Base-by-base conservation (phyloP, 2,329 filamentous ascomycete genomes). In the Penicillium vulpinum region DNA sequence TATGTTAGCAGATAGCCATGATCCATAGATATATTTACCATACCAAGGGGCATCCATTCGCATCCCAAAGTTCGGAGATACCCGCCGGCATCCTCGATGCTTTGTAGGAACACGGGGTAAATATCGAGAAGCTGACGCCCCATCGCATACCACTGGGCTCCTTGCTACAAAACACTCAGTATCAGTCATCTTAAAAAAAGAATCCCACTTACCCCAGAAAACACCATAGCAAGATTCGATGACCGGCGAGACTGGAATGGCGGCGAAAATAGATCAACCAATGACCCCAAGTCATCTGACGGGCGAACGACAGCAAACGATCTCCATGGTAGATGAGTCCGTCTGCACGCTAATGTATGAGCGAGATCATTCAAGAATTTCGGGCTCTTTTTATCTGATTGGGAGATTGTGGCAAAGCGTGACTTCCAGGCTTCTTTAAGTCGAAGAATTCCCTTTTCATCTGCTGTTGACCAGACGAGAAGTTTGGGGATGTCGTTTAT, bases 81-180 rank as follows among this genome's bases (percentile, higher is more conserved):
- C n/a, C 45, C 22, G 11, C 54, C 28, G 0, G 54, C 57, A 16
- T 62, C 48, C 28, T 48, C 18, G 11, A 66, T 31, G 8, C 45
- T 56, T 2, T 52, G 22, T 1, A 28, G 28, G 31, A 67, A 68
- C 2, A 51, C 47, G 2, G 59, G 51, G 53, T 65, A 65, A 2
- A 31, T 22, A 31, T 43, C 13, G 5, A 69, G 31, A 13, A 70
- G 50, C 46, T 66, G 58, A 13, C 51, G n/a, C 1, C 68, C 69
- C 68, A 72, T 70, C 13, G 56, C 56, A 51, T 57, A 38, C 67
- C 67, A 71, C 31, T 70, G 67, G 24, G 69, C 68, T 35, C 69
- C 69, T 54, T 71, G 69, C 36, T 57, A 33, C 16, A 21, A 10
- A 11, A 50, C 21, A 5, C 8, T 56, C 26, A 58, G 56, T 33